Base-by-base conservation (phyloP, 139 green algal species). In the Diplosphaera chodatii region DNA sequence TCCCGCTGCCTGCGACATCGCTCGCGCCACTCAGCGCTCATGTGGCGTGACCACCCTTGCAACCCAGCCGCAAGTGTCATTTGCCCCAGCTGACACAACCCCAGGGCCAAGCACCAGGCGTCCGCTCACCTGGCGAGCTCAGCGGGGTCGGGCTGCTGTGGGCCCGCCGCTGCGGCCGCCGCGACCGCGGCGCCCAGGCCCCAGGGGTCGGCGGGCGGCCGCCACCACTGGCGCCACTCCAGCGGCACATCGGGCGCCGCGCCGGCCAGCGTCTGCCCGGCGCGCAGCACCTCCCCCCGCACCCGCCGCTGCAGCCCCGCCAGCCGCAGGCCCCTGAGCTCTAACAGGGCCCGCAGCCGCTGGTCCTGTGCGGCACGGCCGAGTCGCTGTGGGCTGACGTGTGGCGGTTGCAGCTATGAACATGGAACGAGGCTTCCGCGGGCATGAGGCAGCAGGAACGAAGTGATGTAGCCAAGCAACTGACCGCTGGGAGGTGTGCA, bases 151-250 rank as follows among this genome's bases (percentile, higher is more conserved):
- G 40, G 34, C 22, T 28, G 15, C 37, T 23, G 27, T 25, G n/a
- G 22, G 29, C 25, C 21, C 3, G 33, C 34, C 6, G 63, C 16
- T 5, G 27, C 28, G 2, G 30, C 63, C 40, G 71, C 63, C 37
- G 63, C 71, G 64, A 65, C 40, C 59, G 67, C 67, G 33, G 69
- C 64, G 29, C 30, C 64, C 34, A 69, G 33, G 33, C 63, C 25
- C 37, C 10, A 25, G 31, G 8, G 6, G 41, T 41, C 71, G 20
- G 63, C 59, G 28, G 30, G 40, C 28, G 59, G 56, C 27, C 34
- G 59, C 32, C 40, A 64, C 59, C 68, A 78, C 40, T 22, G 74
- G 16, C 37, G 30, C 74, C 74, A 78, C 22, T 78, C 74, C 59
- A 73, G 55, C 22, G 74, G 74, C 40, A 32, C 27, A 23, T 32